Evolutionary conservation across 202 grass and related monocot genomes (phyloP).

Genomic region (Digitaria exilis): DNA sequence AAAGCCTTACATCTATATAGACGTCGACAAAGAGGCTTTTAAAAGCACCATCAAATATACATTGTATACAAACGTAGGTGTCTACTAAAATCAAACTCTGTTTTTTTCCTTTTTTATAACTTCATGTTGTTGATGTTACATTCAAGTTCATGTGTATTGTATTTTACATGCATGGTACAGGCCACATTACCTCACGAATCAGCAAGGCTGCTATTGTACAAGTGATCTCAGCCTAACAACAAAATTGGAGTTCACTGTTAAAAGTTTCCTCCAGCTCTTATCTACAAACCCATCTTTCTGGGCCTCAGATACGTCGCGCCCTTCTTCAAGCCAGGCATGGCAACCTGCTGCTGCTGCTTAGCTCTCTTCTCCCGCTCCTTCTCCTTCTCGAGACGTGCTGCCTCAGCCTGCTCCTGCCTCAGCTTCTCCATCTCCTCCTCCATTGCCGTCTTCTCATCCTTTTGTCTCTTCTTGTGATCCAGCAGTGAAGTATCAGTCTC

Average conservation of each 20-base stretch:
- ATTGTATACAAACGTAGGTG: no score
- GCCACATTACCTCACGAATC: constrained; percentile 14
- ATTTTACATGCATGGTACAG: constrained; percentile 16
- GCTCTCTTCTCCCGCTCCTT: constrained; percentile 76
- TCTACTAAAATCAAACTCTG: background rate
- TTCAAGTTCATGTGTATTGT: constrained; percentile 2
- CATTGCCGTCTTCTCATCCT: constrained; percentile 89
- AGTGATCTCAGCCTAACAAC: constrained; percentile 11
- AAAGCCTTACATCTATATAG: background rate
- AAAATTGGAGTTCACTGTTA: constrained; percentile 11
- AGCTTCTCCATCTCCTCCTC: constrained; percentile 98
- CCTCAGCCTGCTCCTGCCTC: constrained; percentile 77
- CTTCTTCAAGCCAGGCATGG: constrained; percentile 86
- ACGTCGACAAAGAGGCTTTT: background rate
- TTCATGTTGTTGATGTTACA: background rate
- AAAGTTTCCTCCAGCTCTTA: background rate
- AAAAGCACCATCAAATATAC: background rate
- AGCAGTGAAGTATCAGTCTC: constrained; percentile 85
- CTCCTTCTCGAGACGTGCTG: constrained; percentile 51
- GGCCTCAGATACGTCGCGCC: constrained; percentile 78
- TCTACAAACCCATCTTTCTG: constrained; percentile 77
- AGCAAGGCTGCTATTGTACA: constrained; percentile 32
- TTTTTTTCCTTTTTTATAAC: background rate
- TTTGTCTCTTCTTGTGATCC: constrained; percentile 90
- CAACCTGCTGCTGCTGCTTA: constrained; percentile 84